Evolutionary conservation across 208 protist species (phyloP).

Genomic region (Acanthamoeba sp.): DNA sequence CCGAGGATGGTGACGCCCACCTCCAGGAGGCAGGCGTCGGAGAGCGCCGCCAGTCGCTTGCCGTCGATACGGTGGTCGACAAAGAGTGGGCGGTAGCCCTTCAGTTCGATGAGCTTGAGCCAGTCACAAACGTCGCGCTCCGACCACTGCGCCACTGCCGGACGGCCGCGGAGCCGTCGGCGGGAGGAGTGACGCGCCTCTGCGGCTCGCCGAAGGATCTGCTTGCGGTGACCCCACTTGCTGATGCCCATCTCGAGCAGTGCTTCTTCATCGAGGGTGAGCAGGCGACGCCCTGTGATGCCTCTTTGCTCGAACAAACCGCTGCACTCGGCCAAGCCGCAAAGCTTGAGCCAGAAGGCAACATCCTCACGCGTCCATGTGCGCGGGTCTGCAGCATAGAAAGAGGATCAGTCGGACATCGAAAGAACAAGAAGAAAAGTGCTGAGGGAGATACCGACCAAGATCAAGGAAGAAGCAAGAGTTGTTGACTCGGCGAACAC

Average conservation of each 20-base stretch:
- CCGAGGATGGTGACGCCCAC: not conserved
- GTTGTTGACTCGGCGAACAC: not conserved
- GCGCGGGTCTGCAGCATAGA: not conserved
- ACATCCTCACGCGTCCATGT: not conserved
- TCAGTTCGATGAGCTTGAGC: not conserved
- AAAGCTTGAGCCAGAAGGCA: not conserved
- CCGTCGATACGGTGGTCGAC: not conserved
- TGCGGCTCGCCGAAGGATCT: not conserved
- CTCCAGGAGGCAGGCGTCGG: not conserved
- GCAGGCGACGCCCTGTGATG: not conserved
- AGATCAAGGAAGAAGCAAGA: slow-evolving; percentile 25
- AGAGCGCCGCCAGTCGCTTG: not conserved
- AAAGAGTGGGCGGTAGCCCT: not conserved
- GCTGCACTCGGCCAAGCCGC: not conserved
- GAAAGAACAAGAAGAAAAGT: not conserved
- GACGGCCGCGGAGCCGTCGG: not conserved
- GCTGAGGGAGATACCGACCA: not conserved
- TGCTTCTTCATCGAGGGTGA: not conserved
- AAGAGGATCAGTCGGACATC: not conserved
- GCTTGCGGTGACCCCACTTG: slow-evolving; percentile 23
- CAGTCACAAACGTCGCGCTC: not conserved
- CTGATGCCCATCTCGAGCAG: not conserved
- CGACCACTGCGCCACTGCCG: not conserved
- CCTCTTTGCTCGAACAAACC: not conserved
- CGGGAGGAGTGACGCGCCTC: not conserved